phyloP scores from a whole-genome alignment of 2,329 filamentous ascomycete genomes.

The Neoscytalidium dimidiatum region DNA sequence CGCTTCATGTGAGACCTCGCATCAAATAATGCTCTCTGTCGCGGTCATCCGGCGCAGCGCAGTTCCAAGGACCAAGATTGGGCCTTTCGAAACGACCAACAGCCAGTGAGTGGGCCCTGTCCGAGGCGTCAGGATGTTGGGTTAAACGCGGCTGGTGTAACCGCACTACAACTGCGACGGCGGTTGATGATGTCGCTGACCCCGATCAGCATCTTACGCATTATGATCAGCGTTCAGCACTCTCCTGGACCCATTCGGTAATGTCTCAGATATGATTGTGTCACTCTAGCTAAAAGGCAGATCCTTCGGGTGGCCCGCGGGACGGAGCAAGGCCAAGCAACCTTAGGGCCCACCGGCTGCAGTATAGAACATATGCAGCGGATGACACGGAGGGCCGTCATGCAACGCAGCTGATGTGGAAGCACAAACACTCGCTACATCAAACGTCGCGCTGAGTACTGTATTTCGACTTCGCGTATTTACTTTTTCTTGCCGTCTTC shows the following conservation, averaged over 20 bases:
- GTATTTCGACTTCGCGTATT: background rate
- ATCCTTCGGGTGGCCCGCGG: constrained; percentile 5
- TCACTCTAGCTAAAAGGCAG: background rate
- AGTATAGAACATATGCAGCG: background rate
- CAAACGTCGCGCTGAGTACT: background rate
- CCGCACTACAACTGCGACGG: background rate
- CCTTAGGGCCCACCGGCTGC: background rate
- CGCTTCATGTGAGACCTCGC: background rate
- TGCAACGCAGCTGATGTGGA: background rate
- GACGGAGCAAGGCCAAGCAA: background rate
- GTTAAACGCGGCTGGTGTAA: background rate
- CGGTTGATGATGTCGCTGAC: background rate
- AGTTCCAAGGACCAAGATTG: background rate
- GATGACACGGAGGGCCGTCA: background rate
- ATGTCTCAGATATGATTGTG: constrained; percentile 7
- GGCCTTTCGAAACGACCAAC: background rate
- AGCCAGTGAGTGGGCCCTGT: background rate
- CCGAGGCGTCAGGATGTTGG: background rate
- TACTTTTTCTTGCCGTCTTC: background rate
- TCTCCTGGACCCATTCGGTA: background rate
- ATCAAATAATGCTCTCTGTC: background rate
- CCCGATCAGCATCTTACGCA: constrained; percentile 3
- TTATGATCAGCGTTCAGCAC: background rate
- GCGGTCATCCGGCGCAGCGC: background rate
- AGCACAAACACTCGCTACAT: constrained; percentile 1